Conservation (phyloP, 129 eudicot species). For the carrot (Daucus carota) region DNA sequence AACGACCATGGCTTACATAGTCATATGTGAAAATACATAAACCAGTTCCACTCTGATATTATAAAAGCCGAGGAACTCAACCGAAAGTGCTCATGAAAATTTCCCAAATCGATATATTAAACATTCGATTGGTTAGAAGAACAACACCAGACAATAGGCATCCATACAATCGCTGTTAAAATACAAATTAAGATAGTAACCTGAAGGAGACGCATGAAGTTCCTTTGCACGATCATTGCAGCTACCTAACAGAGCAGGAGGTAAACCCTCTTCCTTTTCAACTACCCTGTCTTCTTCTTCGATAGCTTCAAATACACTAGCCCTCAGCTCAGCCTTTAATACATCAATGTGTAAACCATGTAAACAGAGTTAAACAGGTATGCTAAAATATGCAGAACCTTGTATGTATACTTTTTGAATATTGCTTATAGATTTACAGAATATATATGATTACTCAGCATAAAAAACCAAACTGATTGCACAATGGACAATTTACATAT, state of each 20-base stretch:
- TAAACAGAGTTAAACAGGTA: not conserved
- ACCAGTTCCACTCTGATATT: not conserved
- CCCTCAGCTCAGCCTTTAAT: constrained; percentile 89
- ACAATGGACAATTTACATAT: too few species aligned
- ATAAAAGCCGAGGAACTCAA: not conserved
- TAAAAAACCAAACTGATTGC: too few species aligned
- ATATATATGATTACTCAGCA: not conserved
- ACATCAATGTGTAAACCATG: constrained; percentile 2
- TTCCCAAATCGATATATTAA: not conserved
- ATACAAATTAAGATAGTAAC: constrained; percentile 20
- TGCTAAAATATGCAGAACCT: not conserved
- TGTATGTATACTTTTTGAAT: not conserved
- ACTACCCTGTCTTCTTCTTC: constrained; percentile 86
- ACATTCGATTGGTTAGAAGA: not conserved
- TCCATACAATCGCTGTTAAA: not conserved
- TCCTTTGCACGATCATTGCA: constrained; percentile 92
- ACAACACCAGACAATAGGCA: not conserved
- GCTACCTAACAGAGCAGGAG: constrained; percentile 94
- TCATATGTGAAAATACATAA: not conserved
- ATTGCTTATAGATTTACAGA: not conserved
- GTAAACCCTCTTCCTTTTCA: constrained; percentile 76
- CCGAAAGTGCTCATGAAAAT: not conserved
- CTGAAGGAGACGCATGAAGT: constrained; percentile 94
- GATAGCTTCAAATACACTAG: constrained; percentile 91
- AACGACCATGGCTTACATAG: not conserved